Percentiles rank a stretch among this genome's conserved stretches.
Conservation (phyloP, 257 asterid genomes). For the Jasminum sambac region DNA sequence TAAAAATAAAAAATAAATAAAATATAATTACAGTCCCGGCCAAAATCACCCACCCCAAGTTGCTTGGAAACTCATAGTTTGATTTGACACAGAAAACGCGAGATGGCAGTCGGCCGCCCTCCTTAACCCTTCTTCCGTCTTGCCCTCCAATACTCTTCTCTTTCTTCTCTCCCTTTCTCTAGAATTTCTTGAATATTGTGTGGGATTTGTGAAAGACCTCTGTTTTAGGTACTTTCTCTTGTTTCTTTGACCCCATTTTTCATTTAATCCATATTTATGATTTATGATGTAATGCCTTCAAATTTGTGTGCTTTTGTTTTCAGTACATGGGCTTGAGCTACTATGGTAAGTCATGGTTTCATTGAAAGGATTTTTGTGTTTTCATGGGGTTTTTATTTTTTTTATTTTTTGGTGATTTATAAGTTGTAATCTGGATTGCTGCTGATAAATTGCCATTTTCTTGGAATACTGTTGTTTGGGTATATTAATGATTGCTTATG, state of each 20-base stretch:
- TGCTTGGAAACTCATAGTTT: conserved; percentile 61
- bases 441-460: background rate
- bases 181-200: conserved; percentile 32
- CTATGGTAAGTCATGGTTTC: conserved; percentile 26
- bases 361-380: conserved; percentile 11
- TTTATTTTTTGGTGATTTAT: background rate
- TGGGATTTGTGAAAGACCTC: conserved; percentile 32
- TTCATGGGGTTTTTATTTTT: conserved; percentile 15
- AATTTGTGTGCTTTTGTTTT: conserved; percentile 8
- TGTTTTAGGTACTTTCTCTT: conserved; percentile 34
- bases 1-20: background rate
- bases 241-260: conserved; percentile 28
- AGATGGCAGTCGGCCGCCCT: conserved; percentile 50
- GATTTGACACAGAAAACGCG: conserved; percentile 40
- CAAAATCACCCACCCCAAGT: conserved; percentile 34
- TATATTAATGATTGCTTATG: conserved; percentile 5
- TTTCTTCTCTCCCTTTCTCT: conserved; percentile 7
- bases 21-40: conserved; percentile 15
- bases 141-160: conserved; percentile 12
- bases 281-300: conserved; percentile 20
- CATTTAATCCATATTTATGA: conserved; percentile 7
- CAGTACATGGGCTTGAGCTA: conserved; percentile 21
- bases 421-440: conserved; percentile 40
- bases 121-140: conserved; percentile 46
- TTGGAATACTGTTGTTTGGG: conserved; percentile 3